Conservation (phyloP, 139 green algal species). For the Spirogloea muscicola region DNA sequence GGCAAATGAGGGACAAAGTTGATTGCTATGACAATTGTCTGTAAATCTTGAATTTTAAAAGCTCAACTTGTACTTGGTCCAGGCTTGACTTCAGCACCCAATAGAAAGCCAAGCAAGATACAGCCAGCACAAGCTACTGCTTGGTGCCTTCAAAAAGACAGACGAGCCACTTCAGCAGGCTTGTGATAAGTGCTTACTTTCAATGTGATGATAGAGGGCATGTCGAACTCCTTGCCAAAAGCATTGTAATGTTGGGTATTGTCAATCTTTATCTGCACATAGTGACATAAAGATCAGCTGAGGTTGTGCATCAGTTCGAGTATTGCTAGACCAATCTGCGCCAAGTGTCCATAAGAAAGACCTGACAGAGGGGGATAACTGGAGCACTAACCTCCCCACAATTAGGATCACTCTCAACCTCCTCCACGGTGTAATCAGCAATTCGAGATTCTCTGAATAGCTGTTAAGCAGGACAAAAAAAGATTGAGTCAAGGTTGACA, state of each 20-base stretch:
- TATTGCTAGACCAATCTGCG: not conserved
- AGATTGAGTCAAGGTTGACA: not conserved
- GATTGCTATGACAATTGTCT: no score
- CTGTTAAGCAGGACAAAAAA: not conserved
- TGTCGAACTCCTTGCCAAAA: not conserved
- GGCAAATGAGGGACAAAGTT: no score
- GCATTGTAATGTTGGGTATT: not conserved
- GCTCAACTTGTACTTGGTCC: no score
- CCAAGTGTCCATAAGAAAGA: not conserved
- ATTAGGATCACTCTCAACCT: not conserved
- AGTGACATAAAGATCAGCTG: not conserved
- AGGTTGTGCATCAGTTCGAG: not conserved
- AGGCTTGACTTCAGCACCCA: no score
- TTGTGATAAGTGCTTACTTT: not conserved
- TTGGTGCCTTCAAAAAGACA: no score
- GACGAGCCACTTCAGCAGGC: not conserved
- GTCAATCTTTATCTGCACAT: not conserved
- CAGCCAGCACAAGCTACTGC: no score
- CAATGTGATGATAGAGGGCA: not conserved
- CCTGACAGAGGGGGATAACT: not conserved
- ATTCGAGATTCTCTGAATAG: conserved; percentile 10
- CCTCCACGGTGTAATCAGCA: conserved; percentile 12
- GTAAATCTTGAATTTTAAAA: no score
- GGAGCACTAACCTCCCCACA: not conserved
- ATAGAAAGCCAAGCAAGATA: not conserved